Evolutionary conservation across 2,329 filamentous ascomycete genomes (phyloP).

Genomic region (Berkeleyomyces rouxiae): DNA sequence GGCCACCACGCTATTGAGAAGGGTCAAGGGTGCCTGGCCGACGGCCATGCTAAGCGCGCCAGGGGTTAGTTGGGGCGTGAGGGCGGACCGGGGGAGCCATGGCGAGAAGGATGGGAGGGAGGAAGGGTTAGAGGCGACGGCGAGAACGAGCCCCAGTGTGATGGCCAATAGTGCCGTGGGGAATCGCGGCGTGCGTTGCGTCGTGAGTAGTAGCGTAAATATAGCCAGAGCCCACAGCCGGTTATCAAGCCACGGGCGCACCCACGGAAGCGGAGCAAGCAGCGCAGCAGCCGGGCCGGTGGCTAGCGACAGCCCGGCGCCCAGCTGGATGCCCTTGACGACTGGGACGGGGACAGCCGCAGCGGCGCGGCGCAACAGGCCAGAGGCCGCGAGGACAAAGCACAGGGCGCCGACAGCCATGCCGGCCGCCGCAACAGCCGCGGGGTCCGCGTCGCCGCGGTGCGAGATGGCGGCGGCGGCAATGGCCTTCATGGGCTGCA

Average conservation of each 20-base stretch:
- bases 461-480: slow-evolving; percentile 73
- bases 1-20: slow-evolving; percentile 82
- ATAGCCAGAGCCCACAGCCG: slow-evolving; percentile 58
- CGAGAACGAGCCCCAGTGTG: slow-evolving; percentile 48
- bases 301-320: slow-evolving; percentile 70
- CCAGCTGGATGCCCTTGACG: slow-evolving; percentile 88
- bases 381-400: slow-evolving; percentile 60
- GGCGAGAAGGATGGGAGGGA: slow-evolving; percentile 25
- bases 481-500: slow-evolving; percentile 85
- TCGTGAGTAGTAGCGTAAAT: slow-evolving; percentile 53
- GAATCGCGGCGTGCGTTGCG: slow-evolving; percentile 46
- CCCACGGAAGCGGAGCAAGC: slow-evolving; percentile 53
- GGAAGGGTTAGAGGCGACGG: slow-evolving; percentile 24
- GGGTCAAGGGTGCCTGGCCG: slow-evolving; percentile 78
- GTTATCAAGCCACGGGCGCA: slow-evolving; percentile 55
- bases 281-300: slow-evolving; percentile 58
- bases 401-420: slow-evolving; percentile 56
- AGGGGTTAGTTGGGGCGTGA: slow-evolving; percentile 27
- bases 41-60: slow-evolving; percentile 44
- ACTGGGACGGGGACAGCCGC: slow-evolving; percentile 67
- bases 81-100: background rate
- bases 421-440: slow-evolving; percentile 56
- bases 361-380: slow-evolving; percentile 59
- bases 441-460: slow-evolving; percentile 29
- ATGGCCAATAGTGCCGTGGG: slow-evolving; percentile 70